Conservation (phyloP, 106 monocot genomes). For the Dendrobium chrysotoxum region DNA sequence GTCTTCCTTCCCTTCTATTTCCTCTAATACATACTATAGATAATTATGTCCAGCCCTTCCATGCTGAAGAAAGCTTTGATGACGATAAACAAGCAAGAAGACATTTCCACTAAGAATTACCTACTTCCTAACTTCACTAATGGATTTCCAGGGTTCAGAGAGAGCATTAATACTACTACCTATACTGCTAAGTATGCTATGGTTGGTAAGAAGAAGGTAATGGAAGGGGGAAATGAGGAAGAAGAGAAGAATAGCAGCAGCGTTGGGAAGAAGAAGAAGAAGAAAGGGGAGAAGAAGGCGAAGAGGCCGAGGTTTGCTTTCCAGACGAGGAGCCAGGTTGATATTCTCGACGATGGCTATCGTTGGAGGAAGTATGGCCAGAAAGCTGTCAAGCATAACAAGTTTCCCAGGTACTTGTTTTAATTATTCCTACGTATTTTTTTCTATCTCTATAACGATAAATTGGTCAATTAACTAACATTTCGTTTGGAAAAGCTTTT, state of each 20-base stretch:
- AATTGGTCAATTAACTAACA: too few species aligned
- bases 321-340: constrained; percentile 89
- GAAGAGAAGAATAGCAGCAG: background rate
- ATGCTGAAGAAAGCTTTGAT: background rate
- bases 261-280: constrained; percentile 13
- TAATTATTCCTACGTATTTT: too few species aligned
- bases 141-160: background rate
- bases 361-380: constrained; percentile 99
- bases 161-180: too few species aligned
- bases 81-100: background rate
- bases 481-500: too few species aligned
- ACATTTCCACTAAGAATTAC: background rate
- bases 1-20: background rate
- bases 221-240: background rate
- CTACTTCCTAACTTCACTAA: background rate
- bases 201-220: background rate
- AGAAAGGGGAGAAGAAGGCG: constrained; percentile 59
- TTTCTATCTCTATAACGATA: too few species aligned
- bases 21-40: background rate
- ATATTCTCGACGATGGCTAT: constrained; percentile 91
- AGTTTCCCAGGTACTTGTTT: constrained; percentile 65
- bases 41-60: background rate
- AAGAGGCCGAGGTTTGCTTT: constrained; percentile 62
- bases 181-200: too few species aligned
- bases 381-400: constrained; percentile 94